phyloP scores from a whole-genome alignment of 306 rosid species.

The Begonia fuchsioides region DNA sequence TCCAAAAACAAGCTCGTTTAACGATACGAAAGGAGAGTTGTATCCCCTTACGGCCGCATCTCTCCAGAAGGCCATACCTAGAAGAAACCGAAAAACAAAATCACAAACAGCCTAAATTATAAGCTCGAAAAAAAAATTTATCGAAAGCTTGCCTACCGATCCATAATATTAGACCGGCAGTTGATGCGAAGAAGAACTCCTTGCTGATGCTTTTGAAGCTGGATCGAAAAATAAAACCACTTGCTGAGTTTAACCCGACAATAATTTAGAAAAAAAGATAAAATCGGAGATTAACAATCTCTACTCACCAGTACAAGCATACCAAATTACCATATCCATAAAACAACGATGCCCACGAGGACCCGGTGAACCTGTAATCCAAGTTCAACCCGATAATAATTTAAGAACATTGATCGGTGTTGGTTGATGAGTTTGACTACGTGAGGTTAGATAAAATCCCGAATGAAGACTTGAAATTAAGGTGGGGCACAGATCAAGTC shows the following conservation, averaged over 20 bases:
- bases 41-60: conserved; percentile 17
- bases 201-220: conserved; percentile 52
- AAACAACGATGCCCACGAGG: conserved; percentile 68
- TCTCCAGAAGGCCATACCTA: conserved; percentile 33
- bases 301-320: conserved; percentile 59
- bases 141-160: conserved; percentile 24
- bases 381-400: conserved; percentile 4
- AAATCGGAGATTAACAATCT: conserved; percentile 3
- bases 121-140: background rate
- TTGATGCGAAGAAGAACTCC: conserved; percentile 68
- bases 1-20: conserved; percentile 24
- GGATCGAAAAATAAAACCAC: conserved; percentile 12
- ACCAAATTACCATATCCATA: conserved; percentile 85
- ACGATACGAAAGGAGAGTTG: conserved; percentile 20
- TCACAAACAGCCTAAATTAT: background rate
- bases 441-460: background rate
- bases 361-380: conserved; percentile 65
- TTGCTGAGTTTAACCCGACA: no score
- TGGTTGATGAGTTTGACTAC: background rate
- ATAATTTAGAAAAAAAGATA: no score
- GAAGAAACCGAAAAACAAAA: background rate
- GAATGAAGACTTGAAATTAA: no score
- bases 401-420: background rate
- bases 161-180: conserved; percentile 49
- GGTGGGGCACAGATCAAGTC: no score